Evolutionary conservation across 805 yeast species (phyloP), one percentile per base, ranked within the genome.

Genomic region (Candida nemodendra): DNA sequence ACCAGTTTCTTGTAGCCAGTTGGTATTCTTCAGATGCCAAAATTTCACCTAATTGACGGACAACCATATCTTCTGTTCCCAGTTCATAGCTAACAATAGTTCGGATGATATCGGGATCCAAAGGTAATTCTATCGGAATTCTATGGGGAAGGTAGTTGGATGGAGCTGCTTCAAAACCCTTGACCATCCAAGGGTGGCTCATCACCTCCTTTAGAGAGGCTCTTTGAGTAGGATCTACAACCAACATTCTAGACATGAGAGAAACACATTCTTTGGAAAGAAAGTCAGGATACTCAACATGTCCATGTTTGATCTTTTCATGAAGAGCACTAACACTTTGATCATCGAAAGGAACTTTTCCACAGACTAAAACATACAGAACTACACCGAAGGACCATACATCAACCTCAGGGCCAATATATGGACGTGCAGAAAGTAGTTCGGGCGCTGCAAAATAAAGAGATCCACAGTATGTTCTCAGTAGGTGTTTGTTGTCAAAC

Each of bases 341-440:
- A 58, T 93, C 98, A 61, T 93, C 99, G 61, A 93, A 93, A 7
- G 99, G 99, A 11, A 93, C 98, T 60, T 88, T 90, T 38, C 99
- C 99, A 61, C 97, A 90, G 2, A 93, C 96, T 44, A 93, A 70
- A 6, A 93, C 99, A 57, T 88, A 93, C 34, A 93, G 66, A 0
- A 93, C 98, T 22, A 93, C 95, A 47, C 99, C 99, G 69, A 90
- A 91, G 2, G 96, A 87, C 99, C 99, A 93, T 14, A 93, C 82
- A 61, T 93, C 99, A 32, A 93, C 96, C 61, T 93, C 99, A 1
- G 99, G 99, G 0, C 99, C 99, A 25, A 76, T 71, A 55, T 93
- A 93, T 1, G 96, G 97, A 49, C 79, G 80, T 1, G 98, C 99
- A 42, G 86, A 84, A 37, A 93, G 69, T 50, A 93, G 71, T 62